Conservation (phyloP, 176 grass and related monocot genomes). For the Oryza australiensis region DNA sequence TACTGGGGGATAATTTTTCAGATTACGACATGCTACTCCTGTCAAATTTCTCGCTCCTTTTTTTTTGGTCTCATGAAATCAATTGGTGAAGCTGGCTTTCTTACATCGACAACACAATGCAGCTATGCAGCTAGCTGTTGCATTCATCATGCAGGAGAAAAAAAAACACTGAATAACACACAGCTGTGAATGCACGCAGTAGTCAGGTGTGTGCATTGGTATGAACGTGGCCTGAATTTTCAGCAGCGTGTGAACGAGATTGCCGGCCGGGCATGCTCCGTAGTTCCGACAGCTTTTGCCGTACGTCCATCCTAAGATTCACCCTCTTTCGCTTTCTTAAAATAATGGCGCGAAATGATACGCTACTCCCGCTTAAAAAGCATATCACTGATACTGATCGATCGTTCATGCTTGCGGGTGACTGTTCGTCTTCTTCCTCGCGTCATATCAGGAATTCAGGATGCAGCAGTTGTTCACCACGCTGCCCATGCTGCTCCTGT, state of each 20-base stretch:
- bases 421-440: background rate
- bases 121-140: background rate
- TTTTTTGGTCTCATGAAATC: no score
- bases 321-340: background rate
- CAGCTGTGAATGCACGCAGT: background rate
- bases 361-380: background rate
- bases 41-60: background rate
- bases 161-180: background rate
- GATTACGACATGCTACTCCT: background rate
- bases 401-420: background rate
- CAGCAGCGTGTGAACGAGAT: slow-evolving; percentile 30
- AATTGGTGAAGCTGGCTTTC: no score
- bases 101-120: no score
- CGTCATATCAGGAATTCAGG: background rate
- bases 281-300: slow-evolving; percentile 16
- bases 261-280: background rate
- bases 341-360: background rate
- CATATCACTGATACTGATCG: background rate
- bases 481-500: background rate
- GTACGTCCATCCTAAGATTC: slow-evolving; percentile 5
- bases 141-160: background rate
- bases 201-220: background rate
- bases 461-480: background rate
- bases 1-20: background rate
- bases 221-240: slow-evolving; percentile 22